phyloP scores from a whole-genome alignment of 208 protist species.

The Jaenimonas drosophilae region DNA sequence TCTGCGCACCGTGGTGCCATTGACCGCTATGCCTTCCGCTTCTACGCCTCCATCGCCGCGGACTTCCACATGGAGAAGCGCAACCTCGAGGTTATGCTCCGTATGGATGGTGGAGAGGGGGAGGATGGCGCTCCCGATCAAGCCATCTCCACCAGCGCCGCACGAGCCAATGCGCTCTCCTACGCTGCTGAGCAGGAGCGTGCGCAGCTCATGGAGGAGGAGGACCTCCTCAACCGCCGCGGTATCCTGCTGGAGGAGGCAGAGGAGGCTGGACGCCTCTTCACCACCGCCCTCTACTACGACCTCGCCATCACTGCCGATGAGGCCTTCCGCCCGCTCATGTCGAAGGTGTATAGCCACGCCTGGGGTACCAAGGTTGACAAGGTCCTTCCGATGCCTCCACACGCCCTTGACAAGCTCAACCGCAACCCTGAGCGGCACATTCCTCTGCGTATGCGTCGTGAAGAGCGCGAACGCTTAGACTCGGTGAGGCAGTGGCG shows the following conservation, averaged over 20 bases:
- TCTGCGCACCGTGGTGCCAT: not conserved
- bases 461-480: not conserved
- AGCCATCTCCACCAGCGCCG: too few species aligned
- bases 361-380: conserved; percentile 1
- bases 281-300: not conserved
- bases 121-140: not conserved
- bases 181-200: not conserved
- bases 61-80: not conserved
- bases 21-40: not conserved
- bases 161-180: too few species aligned
- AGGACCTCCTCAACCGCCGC: conserved; percentile 1
- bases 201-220: not conserved
- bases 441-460: not conserved
- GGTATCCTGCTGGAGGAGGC: conserved; percentile 2
- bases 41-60: not conserved
- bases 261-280: conserved; percentile 1
- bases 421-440: not conserved
- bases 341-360: conserved; percentile 4
- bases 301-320: conserved; percentile 3
- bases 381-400: not conserved
- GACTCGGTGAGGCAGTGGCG: not conserved
- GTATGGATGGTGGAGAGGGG: not conserved
- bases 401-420: not conserved
- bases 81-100: not conserved
- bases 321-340: not conserved